Base-by-base conservation (phyloP, 2,329 filamentous ascomycete species). In the Stemphylium lycopersici region DNA sequence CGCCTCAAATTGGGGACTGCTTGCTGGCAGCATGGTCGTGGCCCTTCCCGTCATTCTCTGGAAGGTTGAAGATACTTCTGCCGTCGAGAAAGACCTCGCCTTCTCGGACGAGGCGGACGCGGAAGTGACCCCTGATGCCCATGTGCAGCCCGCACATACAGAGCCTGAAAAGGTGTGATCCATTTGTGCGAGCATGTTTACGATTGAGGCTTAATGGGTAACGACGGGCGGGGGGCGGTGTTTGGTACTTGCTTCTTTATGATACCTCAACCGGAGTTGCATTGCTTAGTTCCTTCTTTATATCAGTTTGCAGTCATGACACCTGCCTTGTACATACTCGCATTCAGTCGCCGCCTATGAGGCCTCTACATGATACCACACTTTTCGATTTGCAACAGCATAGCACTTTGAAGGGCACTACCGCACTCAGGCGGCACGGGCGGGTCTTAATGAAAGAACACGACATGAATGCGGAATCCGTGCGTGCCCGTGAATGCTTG, bases 71-170 rank as follows among this genome's bases (percentile, higher is more conserved):
- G 91, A 96, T 65, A 89, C 88, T n/a, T 85, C 91, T n/a, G 74
- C 84, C 1, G 67, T 96, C 4, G 90, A 93, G 75, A 87, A 93
- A 48, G 93, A 97, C 75, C 79, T 96, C 46, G 86, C 87, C 71
- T 93, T 91, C 74, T 91, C 89, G 16, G 92, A 96, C 68, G 90
- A 95, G 82, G 95, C 89, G 0, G 69, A 88, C 13, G 85, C 83
- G 22, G 90, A 96, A 62, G 88, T 96, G 5, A 67, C 62, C 4
- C 69, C 74, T 16, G 72, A 72, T 54, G 51, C 64, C 5, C 50
- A 54, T 32, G 47, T 67, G 15, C 48, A 56, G 10, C 43, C 58
- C 20, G 49, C 46, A 15, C 53, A 55, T 16, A 59, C 61, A 16
- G 59, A 62, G 34, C 56, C 60, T 10, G 67, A 70, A 51, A 76